Base-by-base conservation (phyloP, 2,329 filamentous ascomycete species). In the Botrytis fragariae region DNA sequence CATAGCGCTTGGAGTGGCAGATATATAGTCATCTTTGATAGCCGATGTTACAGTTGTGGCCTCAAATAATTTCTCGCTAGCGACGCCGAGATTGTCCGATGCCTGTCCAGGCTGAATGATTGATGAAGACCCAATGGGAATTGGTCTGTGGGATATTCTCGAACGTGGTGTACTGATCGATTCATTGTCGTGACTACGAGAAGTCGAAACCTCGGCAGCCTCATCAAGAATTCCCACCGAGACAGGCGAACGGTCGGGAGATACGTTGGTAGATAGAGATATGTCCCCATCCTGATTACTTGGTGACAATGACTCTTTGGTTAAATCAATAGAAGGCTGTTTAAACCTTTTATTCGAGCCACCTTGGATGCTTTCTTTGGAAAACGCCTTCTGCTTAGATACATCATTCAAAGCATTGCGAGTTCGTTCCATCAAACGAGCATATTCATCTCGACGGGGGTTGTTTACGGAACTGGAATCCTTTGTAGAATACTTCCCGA, bases 401-500 rank as follows among this genome's bases (percentile, higher is more conserved):
- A 82, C 77, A 60, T 78, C 75, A 32, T 75, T 74, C 10, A 82
- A 76, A 29, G 81, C 79, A 29, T 68, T 71, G 62, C 74, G 77
- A 75, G 81, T 78, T 29, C 79, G 78, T 35, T 79, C 77, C 35
- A 81, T 74, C 14, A 81, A 64, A 12, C 74, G 74, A 45, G 67
- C 74, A 71, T 82, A 81, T 69, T 81, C 80, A 35, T 79, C 73
- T 74, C 78, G 54, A 76, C 73, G 73, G 37, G 71, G 51, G n/a
- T 63, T 71, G 16, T 44, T 37, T 18, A 39, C 71, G 9, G 54
- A 68, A 42, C 73, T 71, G 16, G 68, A 25, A 29, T 75, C 83
- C 45, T 75, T 79, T 1, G 79, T 78, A 70, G 78, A 82, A 20
- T 77, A 76, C 3, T 79, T 78, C n/a, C 84, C 82, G 1, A 86